These are phyloP conservation scores for Apiospora koreana DNA, from an alignment of 2,329 filamentous ascomycete species.

Conservation along the genomic window DNA sequence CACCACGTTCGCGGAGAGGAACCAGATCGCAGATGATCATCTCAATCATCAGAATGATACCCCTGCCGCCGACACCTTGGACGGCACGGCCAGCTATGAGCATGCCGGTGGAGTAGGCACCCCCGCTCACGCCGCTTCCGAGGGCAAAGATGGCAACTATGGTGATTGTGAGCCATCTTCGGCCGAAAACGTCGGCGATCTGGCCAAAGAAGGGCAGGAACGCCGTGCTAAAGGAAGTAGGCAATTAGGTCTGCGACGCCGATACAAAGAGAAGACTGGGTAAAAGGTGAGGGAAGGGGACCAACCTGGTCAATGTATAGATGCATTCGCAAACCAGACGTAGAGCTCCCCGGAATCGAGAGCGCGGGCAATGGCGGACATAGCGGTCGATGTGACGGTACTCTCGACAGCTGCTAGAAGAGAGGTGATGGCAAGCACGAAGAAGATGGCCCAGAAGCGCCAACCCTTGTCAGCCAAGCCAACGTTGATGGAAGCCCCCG, in stretches of 20 bases:
- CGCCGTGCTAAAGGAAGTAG: conserved; percentile 25
- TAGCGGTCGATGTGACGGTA: neutral
- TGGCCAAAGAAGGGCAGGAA: conserved; percentile 47
- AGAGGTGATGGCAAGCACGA: neutral
- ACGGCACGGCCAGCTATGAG: conserved; percentile 10
- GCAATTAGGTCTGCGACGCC: neutral
- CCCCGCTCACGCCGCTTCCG: conserved; percentile 13
- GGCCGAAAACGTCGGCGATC: conserved; percentile 20
- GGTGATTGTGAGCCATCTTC: neutral
- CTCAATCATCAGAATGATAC: conserved; percentile 9
- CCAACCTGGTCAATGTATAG: conserved; percentile 16
- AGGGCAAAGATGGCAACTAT: conserved; percentile 10
- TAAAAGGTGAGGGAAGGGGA: neutral
- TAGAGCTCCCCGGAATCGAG: neutral
- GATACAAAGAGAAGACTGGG: neutral
- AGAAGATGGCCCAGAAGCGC: neutral
- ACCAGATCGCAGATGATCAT: conserved; percentile 12
- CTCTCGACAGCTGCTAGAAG: neutral
- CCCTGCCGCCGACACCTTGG: conserved; percentile 14
- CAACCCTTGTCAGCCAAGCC: neutral
- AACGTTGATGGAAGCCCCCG: no score
- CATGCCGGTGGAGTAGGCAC: conserved; percentile 5
- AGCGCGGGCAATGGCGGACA: neutral
- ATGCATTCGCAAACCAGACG: conserved; percentile 14
- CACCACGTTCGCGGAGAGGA: conserved; percentile 7